Percentiles rank a stretch among this genome's conserved stretches.
These are phyloP conservation scores for Crithidia thermophila DNA, from an alignment of 208 protist species.

Conservation along the genomic window DNA sequence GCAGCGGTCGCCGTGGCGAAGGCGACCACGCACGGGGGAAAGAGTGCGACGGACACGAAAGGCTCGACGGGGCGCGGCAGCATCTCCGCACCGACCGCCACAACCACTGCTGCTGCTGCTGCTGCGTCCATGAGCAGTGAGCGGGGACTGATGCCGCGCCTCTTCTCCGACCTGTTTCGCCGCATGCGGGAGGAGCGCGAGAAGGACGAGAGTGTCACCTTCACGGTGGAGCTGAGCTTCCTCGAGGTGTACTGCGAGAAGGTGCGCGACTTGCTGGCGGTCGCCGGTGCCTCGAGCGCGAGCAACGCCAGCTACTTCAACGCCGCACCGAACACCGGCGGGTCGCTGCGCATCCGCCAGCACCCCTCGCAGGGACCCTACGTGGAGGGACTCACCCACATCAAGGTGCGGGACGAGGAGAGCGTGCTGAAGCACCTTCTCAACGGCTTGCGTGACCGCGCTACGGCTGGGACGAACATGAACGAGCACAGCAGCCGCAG, in stretches of 20 bases:
- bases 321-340: background rate
- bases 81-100: background rate
- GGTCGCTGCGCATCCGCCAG: slow-evolving; percentile 67
- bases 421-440: slow-evolving; percentile 59
- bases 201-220: slow-evolving; percentile 56
- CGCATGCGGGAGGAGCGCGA: slow-evolving; percentile 71
- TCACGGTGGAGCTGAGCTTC: slow-evolving; percentile 78
- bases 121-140: slow-evolving; percentile 38
- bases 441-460: slow-evolving; percentile 64
- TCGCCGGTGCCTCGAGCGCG: background rate
- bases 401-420: slow-evolving; percentile 60
- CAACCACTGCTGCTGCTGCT: background rate
- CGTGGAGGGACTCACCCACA: slow-evolving; percentile 71
- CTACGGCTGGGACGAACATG: slow-evolving; percentile 93
- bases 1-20: slow-evolving; percentile 6
- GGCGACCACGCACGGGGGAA: background rate
- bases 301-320: background rate
- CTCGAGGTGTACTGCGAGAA: slow-evolving; percentile 93
- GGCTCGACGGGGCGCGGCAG: background rate
- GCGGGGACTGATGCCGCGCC: slow-evolving; percentile 81
- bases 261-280: slow-evolving; percentile 75
- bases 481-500: slow-evolving; percentile 96
- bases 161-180: slow-evolving; percentile 70
- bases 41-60: too few species aligned
- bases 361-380: slow-evolving; percentile 78